Base-by-base conservation (phyloP, 495 filamentous ascomycete genomes). In the Umbilicaria muhlenbergii region DNA sequence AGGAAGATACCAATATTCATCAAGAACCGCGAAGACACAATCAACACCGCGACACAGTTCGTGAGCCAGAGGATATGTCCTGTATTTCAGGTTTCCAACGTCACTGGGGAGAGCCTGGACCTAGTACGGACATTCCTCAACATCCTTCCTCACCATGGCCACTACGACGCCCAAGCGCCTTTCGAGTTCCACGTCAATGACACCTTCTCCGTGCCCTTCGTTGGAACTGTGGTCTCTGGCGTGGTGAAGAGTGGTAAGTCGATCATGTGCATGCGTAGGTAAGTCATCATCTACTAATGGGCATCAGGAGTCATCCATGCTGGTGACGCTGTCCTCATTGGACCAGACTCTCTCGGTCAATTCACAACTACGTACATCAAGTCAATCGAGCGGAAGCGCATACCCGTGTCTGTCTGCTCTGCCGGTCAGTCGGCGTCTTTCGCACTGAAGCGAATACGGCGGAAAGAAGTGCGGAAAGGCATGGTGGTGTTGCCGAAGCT, bases 111-210 rank as follows among this genome's bases (percentile, higher is more conserved):
- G 56, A 82, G 82, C 49, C 67, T 96, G 38, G 72, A 80, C 35
- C 64, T 80, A 36, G 86, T 96, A 6, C 81, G 86, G 16, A 82
- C 81, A 0, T 98, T 98, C 61, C 67, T 98, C 19, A 96, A 96
- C 50, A 93, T 98, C 51, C 73, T 98, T 1, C 91, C 91, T 2
- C 86, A 94, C 49, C 86, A 95, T 47, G 91, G 92, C 11, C 83
- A 91, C 41, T 98, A 96, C 57, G 79, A 96, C 53, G 67, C 79
- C 5, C 74, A 85, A 34, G 87, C 81, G 0, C 76, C 89, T 0
- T 94, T 98, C 58, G 91, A 98, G 54, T 94, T 94, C 53, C 78
- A 94, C 45, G 74, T 98, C 56, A 98, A 96, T 57, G 91, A 98
- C 61, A 95, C 84, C 7, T 98, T 96, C 67, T 94, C 87, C n/a